Conservation (phyloP, 2,329 filamentous ascomycete genomes). For the Fusarium tupiense region DNA sequence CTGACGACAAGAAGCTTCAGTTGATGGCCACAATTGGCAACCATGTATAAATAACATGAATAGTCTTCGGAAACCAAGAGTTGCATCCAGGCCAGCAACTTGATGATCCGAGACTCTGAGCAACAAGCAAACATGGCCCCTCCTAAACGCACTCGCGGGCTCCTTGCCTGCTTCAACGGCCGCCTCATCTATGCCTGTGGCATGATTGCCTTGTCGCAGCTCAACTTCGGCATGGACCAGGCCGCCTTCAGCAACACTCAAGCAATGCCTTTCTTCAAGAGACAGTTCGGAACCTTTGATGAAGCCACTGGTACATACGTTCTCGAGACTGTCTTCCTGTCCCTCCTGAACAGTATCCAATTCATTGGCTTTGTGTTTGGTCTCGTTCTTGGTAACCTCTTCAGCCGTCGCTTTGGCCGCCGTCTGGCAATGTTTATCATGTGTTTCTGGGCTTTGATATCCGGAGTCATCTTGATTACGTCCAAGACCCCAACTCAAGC, state of each 20-base stretch:
- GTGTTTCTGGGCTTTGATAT: conserved; percentile 47
- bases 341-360: conserved; percentile 49
- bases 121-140: background rate
- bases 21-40: background rate
- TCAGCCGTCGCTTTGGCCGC: conserved; percentile 44
- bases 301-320: conserved; percentile 29
- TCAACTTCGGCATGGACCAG: conserved; percentile 55
- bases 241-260: conserved; percentile 50
- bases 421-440: conserved; percentile 48
- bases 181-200: conserved; percentile 27
- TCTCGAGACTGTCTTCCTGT: conserved; percentile 47
- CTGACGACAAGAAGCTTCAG: background rate
- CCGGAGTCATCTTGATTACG: conserved; percentile 47
- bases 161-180: conserved; percentile 41
- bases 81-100: background rate
- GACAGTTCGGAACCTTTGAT: conserved; percentile 46
- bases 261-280: conserved; percentile 50
- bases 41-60: background rate
- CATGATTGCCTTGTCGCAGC: conserved; percentile 48
- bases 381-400: conserved; percentile 34
- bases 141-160: background rate
- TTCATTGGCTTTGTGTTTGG: conserved; percentile 48
- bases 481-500: conserved; percentile 45
- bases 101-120: background rate
- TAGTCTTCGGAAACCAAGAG: background rate